Conservation (phyloP, 208 protist species). For the Trypanosomatidae sp. region DNA sequence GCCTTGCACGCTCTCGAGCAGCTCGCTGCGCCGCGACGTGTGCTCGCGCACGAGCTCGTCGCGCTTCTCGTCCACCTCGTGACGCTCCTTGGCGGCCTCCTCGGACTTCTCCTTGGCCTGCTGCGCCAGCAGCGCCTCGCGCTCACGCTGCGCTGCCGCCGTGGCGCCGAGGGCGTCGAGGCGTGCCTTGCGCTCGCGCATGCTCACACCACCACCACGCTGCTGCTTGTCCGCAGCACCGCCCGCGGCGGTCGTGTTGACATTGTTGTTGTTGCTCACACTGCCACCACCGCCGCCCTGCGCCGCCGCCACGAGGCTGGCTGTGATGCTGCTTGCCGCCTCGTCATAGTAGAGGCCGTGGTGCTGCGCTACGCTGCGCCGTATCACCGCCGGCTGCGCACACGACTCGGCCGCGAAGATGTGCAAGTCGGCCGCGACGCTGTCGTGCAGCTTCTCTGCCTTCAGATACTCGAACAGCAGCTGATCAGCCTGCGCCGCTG, state of each 20-base stretch:
- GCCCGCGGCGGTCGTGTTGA: not conserved
- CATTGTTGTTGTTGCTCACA: too few species aligned
- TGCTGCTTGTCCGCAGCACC: not conserved
- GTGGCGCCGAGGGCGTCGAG: constrained; percentile 29
- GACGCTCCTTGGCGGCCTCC: constrained; percentile 6
- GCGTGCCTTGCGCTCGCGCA: constrained; percentile 18
- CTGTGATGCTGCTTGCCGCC: constrained; percentile 12
- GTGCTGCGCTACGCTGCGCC: constrained; percentile 24
- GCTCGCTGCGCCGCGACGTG: constrained; percentile 15
- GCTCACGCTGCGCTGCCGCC: constrained; percentile 31
- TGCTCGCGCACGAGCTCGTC: constrained; percentile 20
- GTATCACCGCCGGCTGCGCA: constrained; percentile 15
- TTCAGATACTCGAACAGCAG: constrained; percentile 47
- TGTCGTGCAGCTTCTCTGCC: constrained; percentile 31
- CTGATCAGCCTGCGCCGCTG: constrained; percentile 25
- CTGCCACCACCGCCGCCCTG: not conserved
- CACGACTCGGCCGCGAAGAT: constrained; percentile 41
- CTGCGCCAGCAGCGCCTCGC: constrained; percentile 11
- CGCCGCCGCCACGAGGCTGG: constrained; percentile 6
- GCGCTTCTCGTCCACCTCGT: constrained; percentile 21
- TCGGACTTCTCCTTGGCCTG: constrained; percentile 27
- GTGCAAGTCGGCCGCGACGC: constrained; percentile 54
- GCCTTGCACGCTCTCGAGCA: constrained; percentile 15
- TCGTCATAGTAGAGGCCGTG: constrained; percentile 45
- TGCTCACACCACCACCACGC: constrained; percentile 5